Conservation (phyloP, 2,329 filamentous ascomycete species). For the Elsinoe arachidis region DNA sequence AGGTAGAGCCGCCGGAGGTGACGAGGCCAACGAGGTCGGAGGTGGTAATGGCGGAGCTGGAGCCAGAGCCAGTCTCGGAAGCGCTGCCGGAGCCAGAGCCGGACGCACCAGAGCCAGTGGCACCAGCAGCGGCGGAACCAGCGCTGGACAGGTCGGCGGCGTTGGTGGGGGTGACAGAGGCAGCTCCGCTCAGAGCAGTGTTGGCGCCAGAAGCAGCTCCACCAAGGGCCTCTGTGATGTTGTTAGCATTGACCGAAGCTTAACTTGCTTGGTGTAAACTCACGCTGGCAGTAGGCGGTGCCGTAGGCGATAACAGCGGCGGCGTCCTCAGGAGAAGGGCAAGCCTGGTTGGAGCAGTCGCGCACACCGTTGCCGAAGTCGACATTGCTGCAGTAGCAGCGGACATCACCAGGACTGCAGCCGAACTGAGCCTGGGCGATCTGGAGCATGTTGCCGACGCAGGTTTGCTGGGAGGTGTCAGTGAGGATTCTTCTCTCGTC, state of each 20-base stretch:
- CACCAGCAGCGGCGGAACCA: constrained; percentile 11
- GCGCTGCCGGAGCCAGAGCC: constrained; percentile 12
- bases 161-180: constrained; percentile 14
- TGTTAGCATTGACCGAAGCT: neutral
- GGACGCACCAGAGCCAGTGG: constrained; percentile 13
- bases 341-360: constrained; percentile 31
- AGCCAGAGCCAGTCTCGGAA: constrained; percentile 15
- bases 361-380: constrained; percentile 32
- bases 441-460: constrained; percentile 30
- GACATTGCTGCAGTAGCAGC: constrained; percentile 29
- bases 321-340: constrained; percentile 20
- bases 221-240: constrained; percentile 13
- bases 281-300: constrained; percentile 24
- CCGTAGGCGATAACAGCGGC: constrained; percentile 28
- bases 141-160: constrained; percentile 14
- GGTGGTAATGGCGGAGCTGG: constrained; percentile 20
- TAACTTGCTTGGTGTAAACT: neutral
- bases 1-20: constrained; percentile 23
- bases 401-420: constrained; percentile 25
- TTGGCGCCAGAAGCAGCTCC: constrained; percentile 7
- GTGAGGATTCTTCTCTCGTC: neutral
- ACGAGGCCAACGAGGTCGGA: constrained; percentile 25
- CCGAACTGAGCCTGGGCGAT: constrained; percentile 24
- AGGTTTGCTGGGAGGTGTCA: constrained; percentile 23
- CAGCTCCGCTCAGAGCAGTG: constrained; percentile 11